phyloP scores from a whole-genome alignment of 768 basidiomycete genomes.

The Leccinum incarnatum region DNA sequence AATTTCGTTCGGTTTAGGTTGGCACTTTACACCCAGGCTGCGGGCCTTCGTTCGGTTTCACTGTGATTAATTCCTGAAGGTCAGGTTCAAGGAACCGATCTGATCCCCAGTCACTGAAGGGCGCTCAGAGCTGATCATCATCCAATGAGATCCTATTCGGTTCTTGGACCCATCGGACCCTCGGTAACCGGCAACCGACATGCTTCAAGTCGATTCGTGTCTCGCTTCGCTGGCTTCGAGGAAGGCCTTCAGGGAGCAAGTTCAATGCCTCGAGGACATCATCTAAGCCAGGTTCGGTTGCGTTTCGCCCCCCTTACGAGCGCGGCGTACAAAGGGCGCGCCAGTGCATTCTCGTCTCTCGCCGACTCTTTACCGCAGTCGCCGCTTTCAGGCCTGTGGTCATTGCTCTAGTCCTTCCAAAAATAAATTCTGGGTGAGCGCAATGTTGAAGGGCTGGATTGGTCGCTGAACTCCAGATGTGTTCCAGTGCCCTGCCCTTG shows the following conservation, averaged over 20 bases:
- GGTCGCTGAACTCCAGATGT: not conserved
- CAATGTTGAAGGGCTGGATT: not conserved
- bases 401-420: not conserved
- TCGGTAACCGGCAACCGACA: not conserved
- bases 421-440: not conserved
- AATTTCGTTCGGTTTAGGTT: not conserved
- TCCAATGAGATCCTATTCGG: not conserved
- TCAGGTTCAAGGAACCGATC: no score
- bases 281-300: not conserved
- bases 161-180: not conserved
- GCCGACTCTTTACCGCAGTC: not conserved
- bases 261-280: conserved; percentile 3
- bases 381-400: not conserved
- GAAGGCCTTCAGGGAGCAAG: not conserved
- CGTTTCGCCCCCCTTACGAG: conserved; percentile 1
- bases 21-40: not conserved
- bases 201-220: not conserved
- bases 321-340: not conserved
- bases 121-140: not conserved
- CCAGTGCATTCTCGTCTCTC: not conserved
- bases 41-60: not conserved
- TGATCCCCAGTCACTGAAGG: not conserved
- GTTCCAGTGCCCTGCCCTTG: not conserved
- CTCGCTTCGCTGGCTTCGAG: not conserved
- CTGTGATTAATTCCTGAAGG: not conserved